Conservation (phyloP, 2,329 filamentous ascomycete species). For the Talaromyces sp. region DNA sequence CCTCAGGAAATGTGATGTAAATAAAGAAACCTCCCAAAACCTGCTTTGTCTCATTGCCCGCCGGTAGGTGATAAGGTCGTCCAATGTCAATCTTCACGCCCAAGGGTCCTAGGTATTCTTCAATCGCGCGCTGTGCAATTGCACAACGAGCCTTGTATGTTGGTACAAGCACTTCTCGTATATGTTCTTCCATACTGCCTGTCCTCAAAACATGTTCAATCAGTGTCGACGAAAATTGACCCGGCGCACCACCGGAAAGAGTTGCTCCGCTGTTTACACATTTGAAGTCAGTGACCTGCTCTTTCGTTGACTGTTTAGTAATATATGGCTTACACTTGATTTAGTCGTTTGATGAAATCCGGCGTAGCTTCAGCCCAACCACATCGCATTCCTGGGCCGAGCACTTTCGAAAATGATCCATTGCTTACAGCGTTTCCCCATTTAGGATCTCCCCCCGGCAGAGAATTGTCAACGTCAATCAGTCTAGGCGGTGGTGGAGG, state of each 20-base stretch:
- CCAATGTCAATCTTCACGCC: not conserved
- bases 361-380: slow-evolving; percentile 6
- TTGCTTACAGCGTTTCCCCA: slow-evolving; percentile 2
- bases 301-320: too few species aligned
- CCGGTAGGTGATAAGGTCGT: not conserved
- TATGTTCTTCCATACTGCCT: not conserved
- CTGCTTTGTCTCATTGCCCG: not conserved
- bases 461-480: not conserved
- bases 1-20: not conserved
- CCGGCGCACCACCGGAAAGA: slow-evolving; percentile 1
- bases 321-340: not conserved
- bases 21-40: not conserved
- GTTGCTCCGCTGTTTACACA: not conserved
- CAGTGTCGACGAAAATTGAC: slow-evolving; percentile 5
- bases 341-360: not conserved
- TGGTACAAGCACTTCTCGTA: not conserved
- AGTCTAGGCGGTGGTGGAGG: not conserved
- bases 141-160: not conserved
- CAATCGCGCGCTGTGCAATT: not conserved
- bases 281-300: not conserved
- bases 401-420: not conserved
- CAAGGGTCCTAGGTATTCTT: not conserved
- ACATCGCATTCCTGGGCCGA: slow-evolving; percentile 1
- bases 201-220: not conserved
- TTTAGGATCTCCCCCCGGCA: not conserved